These are phyloP conservation scores for Tricholoma saponaceum DNA, from an alignment of 768 basidiomycete species.

Conservation along the genomic window DNA sequence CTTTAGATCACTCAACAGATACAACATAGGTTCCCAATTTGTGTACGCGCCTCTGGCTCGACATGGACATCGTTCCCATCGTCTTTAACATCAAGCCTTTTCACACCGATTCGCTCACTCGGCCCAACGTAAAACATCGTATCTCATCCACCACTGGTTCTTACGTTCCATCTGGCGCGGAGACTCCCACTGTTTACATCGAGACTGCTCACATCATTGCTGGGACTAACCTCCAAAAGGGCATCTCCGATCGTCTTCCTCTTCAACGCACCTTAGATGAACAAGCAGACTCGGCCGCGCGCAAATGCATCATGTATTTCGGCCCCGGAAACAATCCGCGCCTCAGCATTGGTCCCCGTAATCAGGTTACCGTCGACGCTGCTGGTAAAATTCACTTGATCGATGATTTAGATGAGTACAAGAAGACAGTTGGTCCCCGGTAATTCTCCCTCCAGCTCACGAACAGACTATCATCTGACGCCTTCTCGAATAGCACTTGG, in stretches of 20 bases:
- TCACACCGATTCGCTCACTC: constrained; percentile 75
- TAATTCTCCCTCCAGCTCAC: constrained; percentile 16
- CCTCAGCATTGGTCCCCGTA: constrained; percentile 74
- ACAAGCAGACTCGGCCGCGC: constrained; percentile 82
- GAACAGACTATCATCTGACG: constrained; percentile 6
- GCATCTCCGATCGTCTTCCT: constrained; percentile 55
- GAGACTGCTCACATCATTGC: constrained; percentile 50
- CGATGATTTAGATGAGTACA: constrained; percentile 77
- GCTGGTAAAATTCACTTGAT: constrained; percentile 83
- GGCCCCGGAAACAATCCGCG: constrained; percentile 83
- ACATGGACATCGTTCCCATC: constrained; percentile 78
- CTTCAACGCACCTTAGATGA: constrained; percentile 77
- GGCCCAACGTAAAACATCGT: constrained; percentile 78
- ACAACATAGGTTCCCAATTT: constrained; percentile 62
- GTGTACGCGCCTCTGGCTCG: constrained; percentile 83
- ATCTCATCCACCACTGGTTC: constrained; percentile 79
- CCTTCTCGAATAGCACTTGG: constrained; percentile 52
- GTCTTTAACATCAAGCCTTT: constrained; percentile 84
- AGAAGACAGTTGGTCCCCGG: constrained; percentile 65
- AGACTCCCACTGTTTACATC: constrained; percentile 70
- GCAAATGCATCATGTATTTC: constrained; percentile 81
- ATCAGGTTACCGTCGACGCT: constrained; percentile 86
- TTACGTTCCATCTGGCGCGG: constrained; percentile 70
- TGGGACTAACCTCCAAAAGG: constrained; percentile 38
- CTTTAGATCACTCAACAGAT: constrained; percentile 15